Percentiles rank a stretch among this genome's conserved stretches.
phyloP scores from a whole-genome alignment of 148 eudicot species.

The Fagopyrum tataricum region DNA sequence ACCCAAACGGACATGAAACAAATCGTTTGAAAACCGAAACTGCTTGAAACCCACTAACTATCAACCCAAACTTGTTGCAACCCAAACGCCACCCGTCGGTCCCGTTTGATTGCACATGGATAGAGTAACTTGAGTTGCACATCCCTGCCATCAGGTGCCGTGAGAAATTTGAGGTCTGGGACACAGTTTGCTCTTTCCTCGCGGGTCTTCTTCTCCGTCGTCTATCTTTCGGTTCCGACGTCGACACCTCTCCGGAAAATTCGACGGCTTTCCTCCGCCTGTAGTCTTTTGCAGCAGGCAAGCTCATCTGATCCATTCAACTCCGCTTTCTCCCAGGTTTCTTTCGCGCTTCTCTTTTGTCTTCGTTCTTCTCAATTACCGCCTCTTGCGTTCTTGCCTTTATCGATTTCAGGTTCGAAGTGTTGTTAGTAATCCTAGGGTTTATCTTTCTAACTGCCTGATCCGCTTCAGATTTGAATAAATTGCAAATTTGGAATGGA shows the following conservation, averaged over 20 bases:
- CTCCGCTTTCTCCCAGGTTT: not conserved
- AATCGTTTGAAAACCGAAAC: too few species aligned
- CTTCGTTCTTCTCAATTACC: not conserved
- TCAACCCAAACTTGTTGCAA: too few species aligned
- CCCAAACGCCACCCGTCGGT: too few species aligned
- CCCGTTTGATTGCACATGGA: too few species aligned
- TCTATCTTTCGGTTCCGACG: too few species aligned
- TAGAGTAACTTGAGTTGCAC: too few species aligned
- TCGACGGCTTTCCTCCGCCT: not conserved
- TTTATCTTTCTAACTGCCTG: not conserved
- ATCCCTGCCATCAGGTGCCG: too few species aligned
- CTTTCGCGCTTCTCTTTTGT: not conserved
- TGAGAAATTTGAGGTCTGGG: too few species aligned
- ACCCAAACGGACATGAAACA: too few species aligned
- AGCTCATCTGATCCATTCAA: not conserved
- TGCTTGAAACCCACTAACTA: too few species aligned
- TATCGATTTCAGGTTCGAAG: not conserved
- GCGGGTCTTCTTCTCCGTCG: too few species aligned
- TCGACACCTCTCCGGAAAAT: not conserved
- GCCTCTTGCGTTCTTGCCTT: not conserved
- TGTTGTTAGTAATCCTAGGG: not conserved
- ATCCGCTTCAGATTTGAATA: not conserved
- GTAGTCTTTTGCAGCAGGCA: not conserved
- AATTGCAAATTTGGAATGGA: not conserved
- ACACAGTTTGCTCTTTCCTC: too few species aligned